Evolutionary conservation across 768 basidiomycete genomes (phyloP), one percentile per base, ranked within the genome.

Genomic region (Boletellus emodensis): DNA sequence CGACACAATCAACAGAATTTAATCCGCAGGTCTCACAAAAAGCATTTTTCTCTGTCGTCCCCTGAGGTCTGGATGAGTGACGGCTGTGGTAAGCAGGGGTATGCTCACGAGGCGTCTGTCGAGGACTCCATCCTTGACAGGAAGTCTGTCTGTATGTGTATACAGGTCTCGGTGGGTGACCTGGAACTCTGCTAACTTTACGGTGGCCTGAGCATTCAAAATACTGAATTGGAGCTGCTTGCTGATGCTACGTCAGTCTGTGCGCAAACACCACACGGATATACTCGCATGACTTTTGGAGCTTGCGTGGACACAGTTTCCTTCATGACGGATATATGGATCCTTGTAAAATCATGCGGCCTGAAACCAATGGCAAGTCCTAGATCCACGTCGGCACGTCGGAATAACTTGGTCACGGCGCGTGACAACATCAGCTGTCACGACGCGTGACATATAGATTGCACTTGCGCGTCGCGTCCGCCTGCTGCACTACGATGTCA

Each of bases 221-320:
- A 95, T 80, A 66, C 89, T 89, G 71, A 98, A 99, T 75, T 98
- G 96, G 30, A 99, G 80, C 67, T 90, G 85, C 75, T 97, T 97
- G 62, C 94, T 96, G 65, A 38, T 37, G 41, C 52, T 20, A 43
- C 55, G 36, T 61, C 41, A 54, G 40, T 49, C 47, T 3, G 15
- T 36, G 40, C 22, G 24, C 24, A 26, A 44, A 11, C 6, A 18
- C 30, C 22, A 34, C 14, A 15, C 3, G 13, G 10, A 11, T 14
- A 48, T 26, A 72, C 80, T 38, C 70, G 87, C 87, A 90, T 90
- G 71, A 89, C 83, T 76, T 90, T 89, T 6, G 87, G 87, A 42
- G 86, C 81, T 66, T 85, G 81, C 61, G 84, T 84, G 22, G 85
- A 82, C 40, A 92, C 87, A 9, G 81, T 71, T 61, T 91, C 90